Evolutionary conservation across 768 basidiomycete species (phyloP).

Genomic region (Cubamyces lactineus): DNA sequence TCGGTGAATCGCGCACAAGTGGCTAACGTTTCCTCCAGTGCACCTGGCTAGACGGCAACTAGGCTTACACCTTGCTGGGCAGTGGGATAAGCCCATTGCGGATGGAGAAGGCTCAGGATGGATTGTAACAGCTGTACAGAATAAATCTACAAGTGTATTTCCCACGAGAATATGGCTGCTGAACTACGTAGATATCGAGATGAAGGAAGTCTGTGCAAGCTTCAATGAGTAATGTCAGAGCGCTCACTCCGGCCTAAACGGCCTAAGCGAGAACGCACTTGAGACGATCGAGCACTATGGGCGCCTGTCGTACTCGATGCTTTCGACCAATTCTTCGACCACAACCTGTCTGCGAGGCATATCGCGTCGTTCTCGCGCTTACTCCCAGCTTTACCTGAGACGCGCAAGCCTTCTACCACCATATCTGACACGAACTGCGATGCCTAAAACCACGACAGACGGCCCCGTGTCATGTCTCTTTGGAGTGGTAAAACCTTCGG

Average conservation of each 20-base stretch:
- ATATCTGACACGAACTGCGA: conserved; percentile 31
- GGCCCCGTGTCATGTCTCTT: conserved; percentile 82
- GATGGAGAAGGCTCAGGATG: too few relatives aligned
- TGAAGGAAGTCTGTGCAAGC: too few relatives aligned
- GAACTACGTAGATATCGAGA: too few relatives aligned
- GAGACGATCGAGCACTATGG: not conserved
- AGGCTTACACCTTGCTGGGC: not conserved
- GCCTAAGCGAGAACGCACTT: too few relatives aligned
- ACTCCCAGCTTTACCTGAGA: not conserved
- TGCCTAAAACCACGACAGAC: conserved; percentile 67
- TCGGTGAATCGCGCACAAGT: too few relatives aligned
- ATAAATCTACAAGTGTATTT: too few relatives aligned
- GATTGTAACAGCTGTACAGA: too few relatives aligned
- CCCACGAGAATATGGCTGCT: too few relatives aligned
- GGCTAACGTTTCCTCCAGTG: not conserved
- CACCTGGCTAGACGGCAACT: conserved; percentile 4
- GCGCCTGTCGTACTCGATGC: not conserved
- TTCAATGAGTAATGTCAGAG: not conserved
- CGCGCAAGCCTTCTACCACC: not conserved
- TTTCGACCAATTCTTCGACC: not conserved
- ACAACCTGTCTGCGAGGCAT: not conserved
- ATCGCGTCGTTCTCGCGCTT: not conserved
- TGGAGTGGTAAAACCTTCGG: conserved; percentile 89
- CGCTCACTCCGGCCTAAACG: not conserved
- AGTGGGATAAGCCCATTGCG: too few relatives aligned